phyloP scores from a whole-genome alignment of 139 green algal species.

The Chlorokybus atmophyticus region DNA sequence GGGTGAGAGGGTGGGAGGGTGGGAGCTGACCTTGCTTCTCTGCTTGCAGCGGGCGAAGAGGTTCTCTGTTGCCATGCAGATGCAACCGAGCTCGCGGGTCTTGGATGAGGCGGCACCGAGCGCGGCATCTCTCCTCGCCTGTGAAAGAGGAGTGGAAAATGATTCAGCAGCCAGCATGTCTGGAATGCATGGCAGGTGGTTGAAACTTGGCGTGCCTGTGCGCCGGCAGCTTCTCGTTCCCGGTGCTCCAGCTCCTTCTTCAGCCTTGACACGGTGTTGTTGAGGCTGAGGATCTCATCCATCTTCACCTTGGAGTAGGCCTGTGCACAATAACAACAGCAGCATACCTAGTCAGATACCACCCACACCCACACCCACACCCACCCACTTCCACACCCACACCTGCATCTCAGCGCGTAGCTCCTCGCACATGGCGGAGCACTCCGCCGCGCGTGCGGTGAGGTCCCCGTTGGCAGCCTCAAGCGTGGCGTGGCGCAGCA shows the following conservation, averaged over 20 bases:
- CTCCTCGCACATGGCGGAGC: constrained; percentile 40
- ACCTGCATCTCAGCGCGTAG: constrained; percentile 36
- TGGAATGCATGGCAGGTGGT: too few species aligned
- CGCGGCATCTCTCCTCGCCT: constrained; percentile 56
- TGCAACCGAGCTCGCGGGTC: constrained; percentile 56
- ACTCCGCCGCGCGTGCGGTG: not conserved
- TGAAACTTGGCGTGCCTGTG: too few species aligned
- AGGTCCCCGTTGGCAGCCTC: constrained; percentile 66
- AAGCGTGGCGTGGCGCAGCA: constrained; percentile 66
- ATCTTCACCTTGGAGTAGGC: constrained; percentile 52
- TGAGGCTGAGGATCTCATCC: constrained; percentile 67
- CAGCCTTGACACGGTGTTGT: constrained; percentile 56
- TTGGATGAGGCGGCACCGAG: constrained; percentile 45
- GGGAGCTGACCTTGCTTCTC: not conserved
- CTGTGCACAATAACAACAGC: too few species aligned
- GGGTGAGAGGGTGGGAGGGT: not conserved
- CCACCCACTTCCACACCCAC: too few species aligned
- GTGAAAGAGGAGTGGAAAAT: too few species aligned
- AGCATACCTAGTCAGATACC: too few species aligned
- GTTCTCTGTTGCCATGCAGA: constrained; percentile 68
- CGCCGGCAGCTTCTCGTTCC: constrained; percentile 40
- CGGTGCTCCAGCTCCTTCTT: constrained; percentile 68
- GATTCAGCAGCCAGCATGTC: too few species aligned
- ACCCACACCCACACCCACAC: too few species aligned
- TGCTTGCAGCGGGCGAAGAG: constrained; percentile 58